phyloP scores from a whole-genome alignment of 129 eudicot genomes.

The Lonicera japonica region DNA sequence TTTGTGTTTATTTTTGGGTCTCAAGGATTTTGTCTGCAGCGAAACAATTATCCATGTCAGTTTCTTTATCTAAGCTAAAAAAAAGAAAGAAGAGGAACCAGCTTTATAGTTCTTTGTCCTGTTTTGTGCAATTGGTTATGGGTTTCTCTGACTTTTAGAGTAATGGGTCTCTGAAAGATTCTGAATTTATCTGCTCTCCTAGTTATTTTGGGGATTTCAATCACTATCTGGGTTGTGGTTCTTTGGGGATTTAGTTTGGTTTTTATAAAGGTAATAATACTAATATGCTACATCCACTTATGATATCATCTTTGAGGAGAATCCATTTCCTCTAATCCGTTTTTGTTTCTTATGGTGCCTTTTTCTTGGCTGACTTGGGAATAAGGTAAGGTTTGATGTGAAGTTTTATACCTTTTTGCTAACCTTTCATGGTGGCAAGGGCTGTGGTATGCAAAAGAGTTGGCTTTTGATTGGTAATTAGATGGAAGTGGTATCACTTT shows the following conservation, averaged over 20 bases:
- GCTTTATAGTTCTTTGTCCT: not conserved
- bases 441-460: not conserved
- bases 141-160: no score
- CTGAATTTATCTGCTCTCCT: not conserved
- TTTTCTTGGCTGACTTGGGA: constrained; percentile 9
- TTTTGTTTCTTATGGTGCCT: not conserved
- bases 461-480: not conserved
- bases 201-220: not conserved
- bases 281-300: not conserved
- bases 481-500: constrained; percentile 5
- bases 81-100: no score
- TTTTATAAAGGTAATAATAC: not conserved
- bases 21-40: not conserved
- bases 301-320: not conserved
- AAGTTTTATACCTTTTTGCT: not conserved
- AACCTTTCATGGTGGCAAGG: no score
- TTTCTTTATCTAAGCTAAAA: not conserved
- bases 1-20: constrained; percentile 1
- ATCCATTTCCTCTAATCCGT: not conserved
- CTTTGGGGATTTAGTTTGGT: not conserved
- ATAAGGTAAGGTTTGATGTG: constrained; percentile 4
- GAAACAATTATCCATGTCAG: not conserved
- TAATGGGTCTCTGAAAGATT: not conserved
- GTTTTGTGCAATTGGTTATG: not conserved
- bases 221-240: not conserved